These are phyloP conservation scores for Talaromyces sp. DNA, from an alignment of 2,329 filamentous ascomycete species.

Conservation along the genomic window DNA sequence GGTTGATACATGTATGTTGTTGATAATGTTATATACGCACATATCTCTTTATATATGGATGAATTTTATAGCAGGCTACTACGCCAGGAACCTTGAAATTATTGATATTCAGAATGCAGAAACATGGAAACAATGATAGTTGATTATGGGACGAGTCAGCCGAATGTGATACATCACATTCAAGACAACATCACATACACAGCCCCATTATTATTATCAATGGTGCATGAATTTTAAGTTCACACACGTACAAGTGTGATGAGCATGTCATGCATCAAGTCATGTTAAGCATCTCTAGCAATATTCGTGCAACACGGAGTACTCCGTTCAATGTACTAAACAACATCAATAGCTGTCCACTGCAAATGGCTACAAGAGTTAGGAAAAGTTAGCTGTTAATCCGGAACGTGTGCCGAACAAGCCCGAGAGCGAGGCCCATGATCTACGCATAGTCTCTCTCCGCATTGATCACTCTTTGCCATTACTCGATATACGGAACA, in stretches of 20 bases:
- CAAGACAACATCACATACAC: not conserved
- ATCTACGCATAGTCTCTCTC: not conserved
- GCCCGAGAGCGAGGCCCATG: not conserved
- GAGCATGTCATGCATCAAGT: not conserved
- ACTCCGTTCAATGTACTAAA: not conserved
- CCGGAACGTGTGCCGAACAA: not conserved
- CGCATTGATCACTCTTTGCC: not conserved
- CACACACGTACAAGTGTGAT: not conserved
- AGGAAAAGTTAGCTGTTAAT: not conserved
- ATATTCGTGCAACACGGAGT: not conserved
- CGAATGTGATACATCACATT: not conserved
- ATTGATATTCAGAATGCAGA: not conserved
- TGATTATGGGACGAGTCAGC: not conserved
- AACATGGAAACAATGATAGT: not conserved
- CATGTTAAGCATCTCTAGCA: not conserved
- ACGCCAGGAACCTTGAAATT: not conserved
- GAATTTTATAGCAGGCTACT: too few relatives aligned
- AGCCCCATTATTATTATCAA: not conserved
- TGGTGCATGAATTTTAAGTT: not conserved
- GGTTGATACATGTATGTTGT: not conserved
- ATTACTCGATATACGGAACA: not conserved
- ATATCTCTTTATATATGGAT: not conserved
- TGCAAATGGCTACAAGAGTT: not conserved
- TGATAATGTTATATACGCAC: not conserved
- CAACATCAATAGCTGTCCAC: not conserved